Evolutionary conservation across 2,329 filamentous ascomycete species (phyloP), one percentile per base, ranked within the genome.

Genomic region (Clarireedia paspali): DNA sequence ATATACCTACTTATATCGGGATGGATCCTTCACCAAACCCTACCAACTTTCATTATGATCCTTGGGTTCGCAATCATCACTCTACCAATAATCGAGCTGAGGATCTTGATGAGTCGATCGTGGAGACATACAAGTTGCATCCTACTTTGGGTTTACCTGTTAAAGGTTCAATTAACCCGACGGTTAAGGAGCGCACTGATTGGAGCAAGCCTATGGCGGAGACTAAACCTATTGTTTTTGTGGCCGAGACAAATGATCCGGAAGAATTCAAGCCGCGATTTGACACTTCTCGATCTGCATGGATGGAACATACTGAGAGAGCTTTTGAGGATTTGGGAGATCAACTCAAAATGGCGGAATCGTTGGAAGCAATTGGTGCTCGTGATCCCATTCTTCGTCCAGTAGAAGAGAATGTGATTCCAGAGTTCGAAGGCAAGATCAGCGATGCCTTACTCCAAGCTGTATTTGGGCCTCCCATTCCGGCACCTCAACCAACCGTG

Each of bases 11-110:
- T 23, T 65, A 62, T 20, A 50, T 66, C 30, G 65, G 65, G 10
- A 62, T 60, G 50, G 66, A 66, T 47, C 47, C 58, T 30, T 56
- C 59, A 51, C 62, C 66, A 9, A 64, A 65, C 23, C 64, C 63
- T 3, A 62, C 62, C 30, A 60, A 62, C 15, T 62, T 69, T 46
- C 63, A 65, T 49, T 63, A 60, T 36, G 65, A 68, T 45, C 67
- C 68, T 46, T 55, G 60, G 45, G 59, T 59, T 6, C 57, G 59
- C 26, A 58, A 60, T 14, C 61, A 63, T 50, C 67, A 68, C 51
- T 59, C 64, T n/a, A 60, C 64, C 12, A 63, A 63, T 12, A 59
- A 64, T 49, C 60, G 59, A 44, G 59, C 60, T 14, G 65, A 63
- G 23, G 67, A 69, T 49, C 57, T 68, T 26, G 66, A 68, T 47